Conservation (phyloP, 306 rosid genomes). For the Prunus mongolica region DNA sequence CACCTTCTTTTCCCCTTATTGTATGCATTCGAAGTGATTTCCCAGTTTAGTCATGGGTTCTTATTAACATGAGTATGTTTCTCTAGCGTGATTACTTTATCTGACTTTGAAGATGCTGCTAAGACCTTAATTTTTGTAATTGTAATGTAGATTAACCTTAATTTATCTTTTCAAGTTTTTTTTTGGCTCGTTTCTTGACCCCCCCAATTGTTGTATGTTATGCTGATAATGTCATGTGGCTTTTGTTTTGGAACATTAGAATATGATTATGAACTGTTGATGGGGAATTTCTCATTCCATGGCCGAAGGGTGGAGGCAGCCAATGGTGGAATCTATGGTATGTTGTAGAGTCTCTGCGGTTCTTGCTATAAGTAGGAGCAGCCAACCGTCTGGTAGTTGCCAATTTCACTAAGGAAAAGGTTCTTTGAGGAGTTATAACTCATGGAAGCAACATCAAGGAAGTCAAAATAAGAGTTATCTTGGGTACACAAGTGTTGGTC, state of each 20-base stretch:
- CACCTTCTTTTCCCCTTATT: background rate
- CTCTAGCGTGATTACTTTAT: conserved; percentile 12
- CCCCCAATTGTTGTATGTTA: background rate
- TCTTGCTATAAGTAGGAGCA: too few relatives aligned
- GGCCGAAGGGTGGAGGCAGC: too few relatives aligned
- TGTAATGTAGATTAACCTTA: conserved; percentile 10
- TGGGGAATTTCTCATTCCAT: too few relatives aligned
- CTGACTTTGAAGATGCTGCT: conserved; percentile 6
- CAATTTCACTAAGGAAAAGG: too few relatives aligned
- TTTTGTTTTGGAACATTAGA: background rate
- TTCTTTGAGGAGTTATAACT: too few relatives aligned
- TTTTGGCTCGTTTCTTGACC: background rate
- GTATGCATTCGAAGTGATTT: conserved; percentile 7
- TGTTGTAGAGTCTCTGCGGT: too few relatives aligned
- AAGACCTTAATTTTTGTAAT: conserved; percentile 22
- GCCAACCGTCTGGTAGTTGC: too few relatives aligned
- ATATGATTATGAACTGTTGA: background rate
- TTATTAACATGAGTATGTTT: conserved; percentile 25
- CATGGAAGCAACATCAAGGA: too few relatives aligned
- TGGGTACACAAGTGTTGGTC: too few relatives aligned
- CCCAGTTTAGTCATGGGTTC: conserved; percentile 8
- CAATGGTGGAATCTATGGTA: too few relatives aligned
- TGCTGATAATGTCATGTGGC: background rate
- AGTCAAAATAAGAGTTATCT: too few relatives aligned
- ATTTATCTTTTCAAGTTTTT: background rate